Percentiles rank a stretch among this genome's conserved stretches.
phyloP scores from a whole-genome alignment of 495 filamentous ascomycete genomes.

The Polyplosphaeria fusca region DNA sequence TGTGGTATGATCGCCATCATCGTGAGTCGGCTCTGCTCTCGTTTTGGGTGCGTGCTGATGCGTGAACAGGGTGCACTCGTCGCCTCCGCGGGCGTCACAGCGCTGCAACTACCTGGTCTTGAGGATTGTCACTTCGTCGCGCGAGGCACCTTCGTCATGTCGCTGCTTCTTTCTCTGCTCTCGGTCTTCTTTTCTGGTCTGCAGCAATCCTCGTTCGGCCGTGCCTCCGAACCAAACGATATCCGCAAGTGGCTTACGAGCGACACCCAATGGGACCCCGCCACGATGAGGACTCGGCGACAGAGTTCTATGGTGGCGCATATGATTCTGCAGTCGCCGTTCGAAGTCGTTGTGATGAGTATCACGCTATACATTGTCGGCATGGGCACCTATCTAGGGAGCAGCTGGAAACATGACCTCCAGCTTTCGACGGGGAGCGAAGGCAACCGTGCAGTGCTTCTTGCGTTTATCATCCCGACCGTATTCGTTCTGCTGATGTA shows the following conservation, averaged over 20 bases:
- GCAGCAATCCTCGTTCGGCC: conserved; percentile 25
- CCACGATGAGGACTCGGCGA: background rate
- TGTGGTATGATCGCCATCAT: conserved; percentile 24
- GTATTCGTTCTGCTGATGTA: conserved; percentile 18
- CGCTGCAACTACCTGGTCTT: conserved; percentile 20
- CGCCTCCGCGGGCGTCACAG: conserved; percentile 8
- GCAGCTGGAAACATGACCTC: background rate
- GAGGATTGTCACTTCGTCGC: conserved; percentile 9
- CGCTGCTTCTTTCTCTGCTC: conserved; percentile 10
- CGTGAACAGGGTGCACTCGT: conserved; percentile 18
- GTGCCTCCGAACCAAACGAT: conserved; percentile 3
- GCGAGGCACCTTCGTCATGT: conserved; percentile 10
- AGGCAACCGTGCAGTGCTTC: conserved; percentile 18
- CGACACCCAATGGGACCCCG: background rate
- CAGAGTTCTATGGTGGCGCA: conserved; percentile 23
- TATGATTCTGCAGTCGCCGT: conserved; percentile 22
- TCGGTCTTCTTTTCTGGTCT: conserved; percentile 20
- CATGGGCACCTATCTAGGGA: conserved; percentile 18
- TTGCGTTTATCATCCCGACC: conserved; percentile 15
- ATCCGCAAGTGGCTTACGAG: conserved; percentile 17
- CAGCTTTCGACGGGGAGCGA: background rate
- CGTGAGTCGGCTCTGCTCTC: background rate
- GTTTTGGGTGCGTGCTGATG: background rate
- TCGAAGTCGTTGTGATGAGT: conserved; percentile 23
- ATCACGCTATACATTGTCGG: conserved; percentile 21